These are phyloP conservation scores for Leccinum pachyderme DNA, from an alignment of 1,284 basidiomycete species.

Conservation along the genomic window DNA sequence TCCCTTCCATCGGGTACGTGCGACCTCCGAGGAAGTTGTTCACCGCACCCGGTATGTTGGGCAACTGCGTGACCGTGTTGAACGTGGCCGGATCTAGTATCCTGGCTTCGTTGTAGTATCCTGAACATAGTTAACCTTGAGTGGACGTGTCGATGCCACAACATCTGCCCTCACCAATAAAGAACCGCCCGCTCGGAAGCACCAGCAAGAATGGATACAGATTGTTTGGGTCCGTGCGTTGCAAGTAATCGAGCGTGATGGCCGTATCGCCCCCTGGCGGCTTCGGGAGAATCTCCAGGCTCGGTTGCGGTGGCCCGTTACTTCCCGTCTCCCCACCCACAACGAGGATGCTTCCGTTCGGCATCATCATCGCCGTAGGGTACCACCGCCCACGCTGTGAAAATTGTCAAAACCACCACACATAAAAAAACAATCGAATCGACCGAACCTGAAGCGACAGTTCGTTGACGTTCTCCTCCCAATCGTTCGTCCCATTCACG, in stretches of 20 bases:
- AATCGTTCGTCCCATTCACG: conserved; percentile 55
- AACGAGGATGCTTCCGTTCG: conserved; percentile 60
- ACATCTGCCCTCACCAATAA: conserved; percentile 48
- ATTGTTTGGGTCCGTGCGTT: conserved; percentile 71
- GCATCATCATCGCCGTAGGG: conserved; percentile 60
- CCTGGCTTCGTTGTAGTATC: conserved; percentile 78
- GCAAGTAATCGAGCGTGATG: conserved; percentile 44
- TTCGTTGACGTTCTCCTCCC: conserved; percentile 47
- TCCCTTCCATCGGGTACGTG: conserved; percentile 75
- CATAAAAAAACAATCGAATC: not conserved
- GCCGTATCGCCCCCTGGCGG: conserved; percentile 42
- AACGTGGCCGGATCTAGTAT: conserved; percentile 66
- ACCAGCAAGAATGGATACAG: conserved; percentile 75
- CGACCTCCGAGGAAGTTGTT: conserved; percentile 71
- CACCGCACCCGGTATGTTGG: conserved; percentile 74
- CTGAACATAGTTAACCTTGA: conserved; percentile 31
- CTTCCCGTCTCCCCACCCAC: conserved; percentile 74
- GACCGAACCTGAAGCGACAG: conserved; percentile 43
- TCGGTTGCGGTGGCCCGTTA: conserved; percentile 62
- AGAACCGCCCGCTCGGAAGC: conserved; percentile 62
- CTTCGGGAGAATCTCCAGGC: conserved; percentile 56
- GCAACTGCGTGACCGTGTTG: conserved; percentile 54
- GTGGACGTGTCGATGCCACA: not conserved
- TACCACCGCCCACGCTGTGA: conserved; percentile 64
- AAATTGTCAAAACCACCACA: not conserved